Percentiles rank a stretch among this genome's conserved stretches.
These are phyloP conservation scores for Penicillium coprophilum DNA, from an alignment of 495 filamentous ascomycete species.

Conservation along the genomic window DNA sequence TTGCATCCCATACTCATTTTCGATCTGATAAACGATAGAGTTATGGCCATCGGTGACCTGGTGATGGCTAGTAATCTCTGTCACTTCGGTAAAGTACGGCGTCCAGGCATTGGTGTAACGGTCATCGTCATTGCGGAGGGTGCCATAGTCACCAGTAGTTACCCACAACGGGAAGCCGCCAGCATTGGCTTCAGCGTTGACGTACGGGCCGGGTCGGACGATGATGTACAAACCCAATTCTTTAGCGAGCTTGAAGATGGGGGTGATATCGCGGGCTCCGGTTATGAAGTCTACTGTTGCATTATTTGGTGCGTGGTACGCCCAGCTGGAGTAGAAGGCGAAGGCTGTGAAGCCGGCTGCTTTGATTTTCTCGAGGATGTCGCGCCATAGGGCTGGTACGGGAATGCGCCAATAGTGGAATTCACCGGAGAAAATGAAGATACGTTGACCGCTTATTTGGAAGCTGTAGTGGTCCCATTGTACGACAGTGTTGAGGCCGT, in stretches of 20 bases:
- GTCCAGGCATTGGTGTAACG: conserved; percentile 53
- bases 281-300: conserved; percentile 56
- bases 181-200: conserved; percentile 54
- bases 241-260: conserved; percentile 55
- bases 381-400: conserved; percentile 58
- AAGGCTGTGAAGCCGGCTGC: conserved; percentile 57
- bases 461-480: conserved; percentile 62
- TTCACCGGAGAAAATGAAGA: conserved; percentile 61
- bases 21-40: conserved; percentile 56
- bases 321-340: conserved; percentile 59
- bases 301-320: conserved; percentile 54
- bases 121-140: conserved; percentile 56
- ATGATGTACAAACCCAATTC: conserved; percentile 44
- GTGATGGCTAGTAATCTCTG: conserved; percentile 49
- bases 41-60: conserved; percentile 59
- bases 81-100: conserved; percentile 50
- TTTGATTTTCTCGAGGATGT: conserved; percentile 63
- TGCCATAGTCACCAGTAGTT: conserved; percentile 60
- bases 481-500: conserved; percentile 52
- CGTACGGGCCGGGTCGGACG: conserved; percentile 42
- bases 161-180: conserved; percentile 63
- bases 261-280: conserved; percentile 53
- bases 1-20: conserved; percentile 63
- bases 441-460: conserved; percentile 51
- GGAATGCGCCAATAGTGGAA: conserved; percentile 63